Percentiles rank a stretch among this genome's conserved stretches.
Evolutionary conservation across 2,329 filamentous ascomycete genomes (phyloP).

Genomic region (Ceratocystis harringtonii): DNA sequence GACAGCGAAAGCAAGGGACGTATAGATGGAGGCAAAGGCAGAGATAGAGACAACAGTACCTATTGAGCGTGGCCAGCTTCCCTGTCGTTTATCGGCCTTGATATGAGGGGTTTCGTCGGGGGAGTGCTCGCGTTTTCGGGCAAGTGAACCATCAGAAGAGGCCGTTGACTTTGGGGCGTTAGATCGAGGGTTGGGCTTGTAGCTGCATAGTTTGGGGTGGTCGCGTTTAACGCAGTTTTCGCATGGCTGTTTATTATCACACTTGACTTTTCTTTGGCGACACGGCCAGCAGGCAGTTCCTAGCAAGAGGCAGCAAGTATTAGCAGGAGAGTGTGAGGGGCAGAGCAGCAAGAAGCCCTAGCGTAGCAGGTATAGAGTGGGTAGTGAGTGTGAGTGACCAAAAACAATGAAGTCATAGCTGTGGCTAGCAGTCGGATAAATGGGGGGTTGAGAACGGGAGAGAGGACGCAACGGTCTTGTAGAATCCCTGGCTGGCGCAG

Average conservation of each 20-base stretch:
- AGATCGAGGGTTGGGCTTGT: slow-evolving; percentile 42
- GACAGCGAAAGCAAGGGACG: slow-evolving; percentile 10
- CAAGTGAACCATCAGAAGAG: slow-evolving; percentile 15
- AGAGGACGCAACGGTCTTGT: background rate
- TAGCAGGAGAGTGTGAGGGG: background rate
- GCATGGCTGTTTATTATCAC: slow-evolving; percentile 53
- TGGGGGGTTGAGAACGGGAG: background rate
- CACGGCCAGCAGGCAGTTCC: slow-evolving; percentile 53
- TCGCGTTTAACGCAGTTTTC: slow-evolving; percentile 54
- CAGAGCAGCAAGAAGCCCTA: background rate
- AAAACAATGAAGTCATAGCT: slow-evolving; percentile 1
- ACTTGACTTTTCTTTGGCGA: slow-evolving; percentile 53
- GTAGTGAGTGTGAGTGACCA: background rate
- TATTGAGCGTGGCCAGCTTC: slow-evolving; percentile 31
- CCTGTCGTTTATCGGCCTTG: slow-evolving; percentile 26
- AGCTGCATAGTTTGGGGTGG: slow-evolving; percentile 49
- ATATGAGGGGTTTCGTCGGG: slow-evolving; percentile 25
- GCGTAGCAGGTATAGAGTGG: too few relatives aligned
- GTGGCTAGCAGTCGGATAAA: background rate
- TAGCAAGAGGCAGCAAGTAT: slow-evolving; percentile 20
- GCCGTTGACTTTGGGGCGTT: slow-evolving; percentile 18
- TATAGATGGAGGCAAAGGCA: slow-evolving; percentile 18
- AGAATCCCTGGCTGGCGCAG: background rate
- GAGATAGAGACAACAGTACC: slow-evolving; percentile 21
- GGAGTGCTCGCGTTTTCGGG: slow-evolving; percentile 30